These are phyloP conservation scores for Globisporangium iwayamae DNA, from an alignment of 352 stramenopile species.

Conservation along the genomic window DNA sequence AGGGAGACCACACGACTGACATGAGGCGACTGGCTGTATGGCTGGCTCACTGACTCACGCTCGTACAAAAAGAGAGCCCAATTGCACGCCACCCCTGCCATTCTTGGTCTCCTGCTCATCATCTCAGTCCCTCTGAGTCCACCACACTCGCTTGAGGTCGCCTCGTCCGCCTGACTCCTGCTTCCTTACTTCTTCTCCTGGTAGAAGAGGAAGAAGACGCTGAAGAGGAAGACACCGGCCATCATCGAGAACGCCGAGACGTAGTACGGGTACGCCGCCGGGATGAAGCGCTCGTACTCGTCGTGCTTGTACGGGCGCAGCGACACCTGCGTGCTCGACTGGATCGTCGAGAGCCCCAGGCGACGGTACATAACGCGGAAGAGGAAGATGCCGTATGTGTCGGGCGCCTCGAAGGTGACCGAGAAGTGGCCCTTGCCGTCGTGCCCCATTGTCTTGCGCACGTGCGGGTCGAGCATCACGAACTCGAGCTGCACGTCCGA, in stretches of 20 bases:
- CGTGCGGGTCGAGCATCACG: constrained; percentile 93
- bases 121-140: not conserved
- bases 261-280: constrained; percentile 90
- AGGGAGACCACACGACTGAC: no score
- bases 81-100: no score
- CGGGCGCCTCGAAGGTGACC: constrained; percentile 85
- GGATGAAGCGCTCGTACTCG: constrained; percentile 94
- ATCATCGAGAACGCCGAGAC: constrained; percentile 89
- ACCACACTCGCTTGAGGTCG: not conserved
- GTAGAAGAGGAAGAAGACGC: constrained; percentile 87
- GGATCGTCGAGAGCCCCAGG: constrained; percentile 81
- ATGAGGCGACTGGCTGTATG: no score
- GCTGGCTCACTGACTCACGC: no score
- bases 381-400: constrained; percentile 93
- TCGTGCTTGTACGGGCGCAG: constrained; percentile 94
- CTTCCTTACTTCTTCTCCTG: constrained; percentile 46
- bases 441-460: constrained; percentile 84
- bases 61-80: no score
- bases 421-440: constrained; percentile 71
- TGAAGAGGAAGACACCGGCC: constrained; percentile 89
- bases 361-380: constrained; percentile 91
- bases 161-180: not conserved
- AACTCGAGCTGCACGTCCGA: constrained; percentile 93
- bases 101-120: no score
- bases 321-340: constrained; percentile 87